Conservation (phyloP, 352 stramenopile genomes). For the Aphanomyces stellatus region DNA sequence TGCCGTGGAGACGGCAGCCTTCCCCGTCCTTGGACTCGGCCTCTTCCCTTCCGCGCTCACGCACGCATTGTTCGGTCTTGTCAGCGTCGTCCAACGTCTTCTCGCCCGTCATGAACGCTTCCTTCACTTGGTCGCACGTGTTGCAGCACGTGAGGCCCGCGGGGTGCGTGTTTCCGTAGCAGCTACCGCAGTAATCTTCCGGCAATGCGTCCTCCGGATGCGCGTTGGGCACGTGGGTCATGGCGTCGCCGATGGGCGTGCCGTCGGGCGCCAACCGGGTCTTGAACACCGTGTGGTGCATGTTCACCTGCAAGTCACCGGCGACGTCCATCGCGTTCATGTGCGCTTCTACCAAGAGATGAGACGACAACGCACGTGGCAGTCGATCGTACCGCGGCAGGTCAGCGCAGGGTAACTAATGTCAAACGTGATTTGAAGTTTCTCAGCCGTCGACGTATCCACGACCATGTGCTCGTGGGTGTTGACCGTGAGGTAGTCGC, state of each 20-base stretch:
- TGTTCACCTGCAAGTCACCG: slow-evolving; percentile 95
- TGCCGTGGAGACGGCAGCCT: slow-evolving; percentile 65
- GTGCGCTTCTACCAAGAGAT: slow-evolving; percentile 80
- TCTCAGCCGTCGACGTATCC: slow-evolving; percentile 91
- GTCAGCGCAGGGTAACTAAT: slow-evolving; percentile 96
- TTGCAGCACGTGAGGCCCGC: slow-evolving; percentile 69
- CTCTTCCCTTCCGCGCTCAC: slow-evolving; percentile 53
- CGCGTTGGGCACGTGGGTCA: slow-evolving; percentile 30
- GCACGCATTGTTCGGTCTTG: slow-evolving; percentile 66
- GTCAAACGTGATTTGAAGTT: slow-evolving; percentile 96
- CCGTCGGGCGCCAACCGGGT: slow-evolving; percentile 75
- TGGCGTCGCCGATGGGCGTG: slow-evolving; percentile 45
- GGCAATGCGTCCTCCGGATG: slow-evolving; percentile 42
- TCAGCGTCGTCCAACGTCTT: slow-evolving; percentile 67
- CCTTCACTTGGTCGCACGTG: slow-evolving; percentile 75
- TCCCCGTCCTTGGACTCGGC: slow-evolving; percentile 66
- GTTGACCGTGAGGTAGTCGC: slow-evolving; percentile 63
- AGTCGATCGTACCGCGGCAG: slow-evolving; percentile 65
- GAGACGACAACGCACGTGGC: neutral
- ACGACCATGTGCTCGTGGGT: slow-evolving; percentile 93
- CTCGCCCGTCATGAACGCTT: slow-evolving; percentile 68
- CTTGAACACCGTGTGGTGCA: slow-evolving; percentile 94
- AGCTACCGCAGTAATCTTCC: slow-evolving; percentile 91
- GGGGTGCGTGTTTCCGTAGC: slow-evolving; percentile 84
- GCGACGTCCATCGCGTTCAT: slow-evolving; percentile 98